Base-by-base conservation (phyloP, 371 early-diverging fungal genomes). In the Rhizopus arrhizus region DNA sequence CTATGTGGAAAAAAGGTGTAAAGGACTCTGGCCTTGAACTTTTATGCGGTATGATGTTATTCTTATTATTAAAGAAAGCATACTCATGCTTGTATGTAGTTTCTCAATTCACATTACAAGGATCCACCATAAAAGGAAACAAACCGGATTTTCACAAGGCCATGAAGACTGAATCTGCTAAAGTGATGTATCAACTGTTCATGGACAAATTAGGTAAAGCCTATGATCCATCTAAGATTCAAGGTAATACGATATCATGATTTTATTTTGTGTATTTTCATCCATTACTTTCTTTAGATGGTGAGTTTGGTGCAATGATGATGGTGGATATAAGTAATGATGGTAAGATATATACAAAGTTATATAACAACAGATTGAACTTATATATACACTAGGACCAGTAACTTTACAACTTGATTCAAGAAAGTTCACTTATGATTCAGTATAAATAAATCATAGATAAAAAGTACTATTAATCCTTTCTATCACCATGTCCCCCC, bases 61-160 rank as follows among this genome's bases (percentile, higher is more conserved):
- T 22, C 22, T 2, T 22, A 22, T 22, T 22, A 22, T 22, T 22
- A 22, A 22, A 22, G 22, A 22, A 22, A 22, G 22, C 22, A 22
- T 22, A 22, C 22, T 22, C 22, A 22, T 22, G 22, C 22, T 22
- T 22, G 12, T 45, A 35, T 5, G 7, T 68, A 89, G 92, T 93
- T 4, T 90, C 91, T 3, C 93, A 95, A 70, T 93, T 94, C 61
- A 95, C 95, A 10, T 82, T 93, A 38, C 91, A 89, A 61, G 94
- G 84, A 13, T 74, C 82, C 38, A 84, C 87, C 9, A 63, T 74
- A 34, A 92, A 94, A 73, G 89, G 91, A 11, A 86, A 84, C 47
- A 95, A 95, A 63, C 96, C 95, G 7, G 94, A 94, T 70, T 96
- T 96, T 62, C 95, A 93, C 62, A 56, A 75, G 33, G 90, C 94